Evolutionary conservation across 1,284 basidiomycete genomes (phyloP), one percentile per base, ranked within the genome.

Genomic region (Farysia itapuensis): DNA sequence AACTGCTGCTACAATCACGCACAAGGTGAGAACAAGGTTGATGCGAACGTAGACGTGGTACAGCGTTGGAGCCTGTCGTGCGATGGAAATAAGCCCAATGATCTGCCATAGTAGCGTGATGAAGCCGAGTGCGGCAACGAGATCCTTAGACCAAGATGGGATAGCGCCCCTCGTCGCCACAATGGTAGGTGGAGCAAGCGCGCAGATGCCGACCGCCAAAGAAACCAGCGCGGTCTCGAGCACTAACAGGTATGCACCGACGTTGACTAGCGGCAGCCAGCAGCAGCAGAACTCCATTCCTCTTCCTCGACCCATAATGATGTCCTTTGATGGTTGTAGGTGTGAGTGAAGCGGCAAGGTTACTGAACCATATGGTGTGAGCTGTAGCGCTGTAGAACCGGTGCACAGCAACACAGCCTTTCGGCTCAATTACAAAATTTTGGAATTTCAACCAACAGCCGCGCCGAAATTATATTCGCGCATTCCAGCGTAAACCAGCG

Each of bases 221-320:
- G 65, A 45, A 14, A 75, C 69, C 13, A 72, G 39, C 1, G 69
- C 68, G 4, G 51, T 61, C 38, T 76, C 68, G 18, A 70, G 39
- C 4, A 70, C 57, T 18, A 73, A 39, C 21, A 68, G 35, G 40
- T 76, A 76, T 4, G 74, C 72, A 4, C 74, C 74, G 5, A 64
- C 37, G 19, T 76, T 76, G 40, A 76, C 67, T 16, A 76, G 64
- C 8, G 74, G 74, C 3, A 72, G 40, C 11, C 49, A 65, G 53
- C 67, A 75, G 48, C 72, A 75, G 53, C 70, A 73, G 43, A 75
- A 75, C 31, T 65, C 64, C 42, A 66, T 43, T 14, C 64, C 48
- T 38, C 65, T 35, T 33, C 60, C 38, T 13, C 32, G 34, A 33
- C 31, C 13, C 26, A 28, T 28, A 28, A n/a, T 28, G 9, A n/a